phyloP scores from a whole-genome alignment of 352 stramenopile genomes.

The Globisporangium takayamanum region DNA sequence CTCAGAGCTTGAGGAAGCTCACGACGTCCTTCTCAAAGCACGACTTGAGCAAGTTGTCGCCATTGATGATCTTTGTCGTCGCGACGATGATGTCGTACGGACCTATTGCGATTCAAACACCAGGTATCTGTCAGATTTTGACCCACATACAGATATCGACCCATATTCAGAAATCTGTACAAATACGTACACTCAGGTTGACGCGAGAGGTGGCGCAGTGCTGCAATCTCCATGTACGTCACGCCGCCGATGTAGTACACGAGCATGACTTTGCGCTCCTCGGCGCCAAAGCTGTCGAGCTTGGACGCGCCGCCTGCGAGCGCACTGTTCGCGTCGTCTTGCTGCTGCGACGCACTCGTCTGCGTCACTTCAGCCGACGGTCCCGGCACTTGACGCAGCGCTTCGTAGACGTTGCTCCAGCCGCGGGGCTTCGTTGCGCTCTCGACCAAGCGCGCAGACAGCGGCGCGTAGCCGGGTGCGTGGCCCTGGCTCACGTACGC shows the following conservation, averaged over 20 bases:
- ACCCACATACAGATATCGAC: conserved; percentile 7
- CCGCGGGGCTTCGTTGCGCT: conserved; percentile 69
- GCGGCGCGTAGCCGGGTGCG: conserved; percentile 89
- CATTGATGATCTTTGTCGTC: conserved; percentile 91
- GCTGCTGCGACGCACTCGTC: conserved; percentile 11
- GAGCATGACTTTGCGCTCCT: conserved; percentile 91
- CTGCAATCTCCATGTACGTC: conserved; percentile 96
- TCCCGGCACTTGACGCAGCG: conserved; percentile 77
- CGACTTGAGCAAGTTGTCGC: conserved; percentile 79
- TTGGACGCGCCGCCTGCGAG: conserved; percentile 29
- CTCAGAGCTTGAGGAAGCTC: conserved; percentile 63
- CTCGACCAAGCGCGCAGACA: conserved; percentile 92
- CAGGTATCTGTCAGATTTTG: too few relatives aligned
- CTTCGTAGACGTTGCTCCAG: conserved; percentile 75
- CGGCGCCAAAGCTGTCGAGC: conserved; percentile 63
- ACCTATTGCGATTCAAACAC: conserved; percentile 21
- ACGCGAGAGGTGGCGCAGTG: conserved; percentile 91
- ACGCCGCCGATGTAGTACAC: conserved; percentile 96
- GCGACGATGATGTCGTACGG: conserved; percentile 91
- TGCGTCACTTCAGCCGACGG: conserved; percentile 76
- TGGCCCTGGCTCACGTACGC: conserved; percentile 87
- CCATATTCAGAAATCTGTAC: background rate
- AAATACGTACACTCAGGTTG: conserved; percentile 83
- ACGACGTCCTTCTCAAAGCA: conserved; percentile 83
- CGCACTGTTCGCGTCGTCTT: conserved; percentile 2